These are phyloP conservation scores for Fusarium musae DNA, from an alignment of 2,329 filamentous ascomycete species.

Conservation along the genomic window DNA sequence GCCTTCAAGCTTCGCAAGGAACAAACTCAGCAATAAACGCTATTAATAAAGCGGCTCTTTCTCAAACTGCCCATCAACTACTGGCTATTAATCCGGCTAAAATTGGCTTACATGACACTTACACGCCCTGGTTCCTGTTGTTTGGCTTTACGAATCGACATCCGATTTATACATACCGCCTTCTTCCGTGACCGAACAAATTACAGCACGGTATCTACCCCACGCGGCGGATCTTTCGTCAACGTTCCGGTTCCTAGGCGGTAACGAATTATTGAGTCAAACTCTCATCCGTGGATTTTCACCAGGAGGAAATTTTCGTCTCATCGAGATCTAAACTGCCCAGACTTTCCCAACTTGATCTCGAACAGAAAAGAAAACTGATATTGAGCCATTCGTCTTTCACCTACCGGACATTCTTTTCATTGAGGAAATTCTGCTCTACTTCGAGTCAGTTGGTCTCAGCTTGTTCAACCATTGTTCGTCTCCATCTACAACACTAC, in stretches of 20 bases:
- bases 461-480: slow-evolving; percentile 21
- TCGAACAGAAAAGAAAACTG: slow-evolving; percentile 30
- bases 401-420: slow-evolving; percentile 3
- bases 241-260: slow-evolving; percentile 39
- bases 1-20: slow-evolving; percentile 8
- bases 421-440: slow-evolving; percentile 10
- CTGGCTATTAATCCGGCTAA: slow-evolving; percentile 27
- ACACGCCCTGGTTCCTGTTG: slow-evolving; percentile 7
- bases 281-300: slow-evolving; percentile 34
- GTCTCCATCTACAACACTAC: slow-evolving; percentile 29
- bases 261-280: slow-evolving; percentile 39
- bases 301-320: slow-evolving; percentile 36
- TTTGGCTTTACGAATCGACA: slow-evolving; percentile 23
- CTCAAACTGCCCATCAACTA: slow-evolving; percentile 9
- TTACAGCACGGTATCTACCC: slow-evolving; percentile 41
- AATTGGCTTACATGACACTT: slow-evolving; percentile 41
- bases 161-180: slow-evolving; percentile 37
- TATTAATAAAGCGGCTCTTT: slow-evolving; percentile 29
- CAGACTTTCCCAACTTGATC: slow-evolving; percentile 21
- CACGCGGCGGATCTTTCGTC: slow-evolving; percentile 41
- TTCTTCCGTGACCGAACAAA: slow-evolving; percentile 33
- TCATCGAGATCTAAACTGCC: slow-evolving; percentile 37
- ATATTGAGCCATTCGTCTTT: slow-evolving; percentile 13
- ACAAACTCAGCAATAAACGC: slow-evolving; percentile 16
- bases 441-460: slow-evolving; percentile 11